A percentile compares a stretch with the other conserved stretches of the same genome.
These are phyloP conservation scores for Prasinococcaceae sp. DNA, from an alignment of 139 green algal genomes.

Conservation along the genomic window DNA sequence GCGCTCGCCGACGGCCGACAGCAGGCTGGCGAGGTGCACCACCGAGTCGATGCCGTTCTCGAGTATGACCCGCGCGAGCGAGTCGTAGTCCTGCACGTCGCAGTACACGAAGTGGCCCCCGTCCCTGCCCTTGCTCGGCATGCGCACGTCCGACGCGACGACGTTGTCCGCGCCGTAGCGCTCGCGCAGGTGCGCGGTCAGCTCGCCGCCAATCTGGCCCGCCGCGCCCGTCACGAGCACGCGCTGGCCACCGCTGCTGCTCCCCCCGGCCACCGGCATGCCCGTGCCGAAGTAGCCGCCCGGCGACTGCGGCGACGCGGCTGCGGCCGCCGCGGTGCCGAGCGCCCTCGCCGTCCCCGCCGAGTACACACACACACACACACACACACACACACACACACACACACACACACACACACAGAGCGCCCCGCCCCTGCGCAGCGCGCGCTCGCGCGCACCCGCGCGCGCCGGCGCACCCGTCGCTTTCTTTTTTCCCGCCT, in stretches of 20 bases:
- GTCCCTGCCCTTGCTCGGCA: too few relatives aligned
- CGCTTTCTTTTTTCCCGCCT: too few relatives aligned
- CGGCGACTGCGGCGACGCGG: too few relatives aligned
- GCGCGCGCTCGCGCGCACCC: too few relatives aligned
- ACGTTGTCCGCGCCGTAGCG: constrained; percentile 6
- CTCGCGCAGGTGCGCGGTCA: constrained; percentile 7
- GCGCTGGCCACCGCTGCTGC: too few relatives aligned
- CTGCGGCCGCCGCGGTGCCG: too few relatives aligned
- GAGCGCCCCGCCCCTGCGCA: too few relatives aligned
- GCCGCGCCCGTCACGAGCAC: constrained; percentile 11
- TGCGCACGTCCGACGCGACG: constrained; percentile 9
- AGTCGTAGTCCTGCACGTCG: constrained; percentile 9
- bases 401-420: too few relatives aligned
- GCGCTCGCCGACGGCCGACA: constrained; percentile 40
- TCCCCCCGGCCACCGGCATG: not conserved
- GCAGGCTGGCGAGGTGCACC: constrained; percentile 11
- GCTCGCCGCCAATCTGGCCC: constrained; percentile 10
- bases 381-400: too few relatives aligned
- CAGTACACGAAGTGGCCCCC: constrained; percentile 6
- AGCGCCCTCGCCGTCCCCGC: too few relatives aligned
- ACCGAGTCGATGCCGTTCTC: constrained; percentile 13
- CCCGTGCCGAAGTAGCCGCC: constrained; percentile 4
- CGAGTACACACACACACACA: too few relatives aligned
- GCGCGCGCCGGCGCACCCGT: too few relatives aligned
- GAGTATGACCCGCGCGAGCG: constrained; percentile 3